Base-by-base conservation (phyloP, 805 yeast genomes). In the Starmerella sirachaensis region DNA sequence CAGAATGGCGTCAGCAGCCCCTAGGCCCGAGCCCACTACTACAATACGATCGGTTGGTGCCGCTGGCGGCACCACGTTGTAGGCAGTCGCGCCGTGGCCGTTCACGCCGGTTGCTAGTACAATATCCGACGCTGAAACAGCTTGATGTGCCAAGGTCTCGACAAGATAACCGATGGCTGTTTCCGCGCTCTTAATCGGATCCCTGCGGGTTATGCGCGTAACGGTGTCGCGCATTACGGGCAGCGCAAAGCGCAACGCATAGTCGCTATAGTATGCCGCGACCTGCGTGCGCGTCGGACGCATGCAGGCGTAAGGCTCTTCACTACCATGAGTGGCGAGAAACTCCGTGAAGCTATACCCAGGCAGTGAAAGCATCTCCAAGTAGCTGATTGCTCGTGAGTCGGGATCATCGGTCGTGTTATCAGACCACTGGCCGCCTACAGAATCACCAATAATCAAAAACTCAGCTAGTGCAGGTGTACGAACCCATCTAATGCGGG, bases 151-250 rank as follows among this genome's bases (percentile, higher is more conserved):
- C n/a, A n/a, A n/a, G n/a, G n/a, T n/a, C n/a, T 91, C 47, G 78
- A 78, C 38, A 85, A 80, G 43, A 70, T 78, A 1, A 60, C 78
- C 45, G 84, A 88, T 18, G 73, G 78, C 40, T 93, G 93, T 47
- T 65, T 88, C 43, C n/a, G n/a, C n/a, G n/a, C n/a, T n/a, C n/a
- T n/a, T n/a, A n/a, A n/a, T n/a, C n/a, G n/a, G n/a, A n/a, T n/a
- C n/a, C n/a, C n/a, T n/a, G n/a, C n/a, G 33, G 25, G 25, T 19
- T 6, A 20, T 8, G 13, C 8, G 6, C 6, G 37, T 16, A 37
- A 49, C 51, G 1, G 51, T 45, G 13, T 38, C 40, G 18, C 41
- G 23, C 7, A 20, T 19, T 14, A 57, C 26, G 3, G 40, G 33
- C 4, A 57, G 46, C 12, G 54, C 53, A 5, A 49, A 56, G 28